phyloP scores from a whole-genome alignment of 106 monocot genomes.

The Dendrobium huoshanense region DNA sequence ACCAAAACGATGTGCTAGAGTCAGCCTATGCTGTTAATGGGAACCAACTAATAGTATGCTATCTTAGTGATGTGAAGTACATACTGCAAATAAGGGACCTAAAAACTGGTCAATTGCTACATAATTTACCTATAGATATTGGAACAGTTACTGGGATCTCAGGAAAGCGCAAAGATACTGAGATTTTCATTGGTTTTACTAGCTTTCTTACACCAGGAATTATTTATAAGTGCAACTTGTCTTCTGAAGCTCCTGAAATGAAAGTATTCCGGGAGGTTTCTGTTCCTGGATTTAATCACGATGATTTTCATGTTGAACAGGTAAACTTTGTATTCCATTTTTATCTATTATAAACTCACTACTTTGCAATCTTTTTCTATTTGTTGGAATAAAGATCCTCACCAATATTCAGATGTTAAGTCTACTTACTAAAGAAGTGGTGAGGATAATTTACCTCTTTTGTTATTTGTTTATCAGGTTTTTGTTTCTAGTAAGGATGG shows the following conservation, averaged over 20 bases:
- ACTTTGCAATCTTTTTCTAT: not conserved
- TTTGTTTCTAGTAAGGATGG: slow-evolving; percentile 82
- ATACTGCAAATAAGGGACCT: slow-evolving; percentile 71
- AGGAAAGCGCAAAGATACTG: slow-evolving; percentile 54
- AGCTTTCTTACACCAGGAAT: slow-evolving; percentile 87
- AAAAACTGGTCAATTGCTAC: slow-evolving; percentile 59
- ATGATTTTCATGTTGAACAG: slow-evolving; percentile 74
- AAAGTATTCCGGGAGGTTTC: slow-evolving; percentile 72
- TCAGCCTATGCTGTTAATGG: slow-evolving; percentile 66
- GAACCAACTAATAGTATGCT: slow-evolving; percentile 63
- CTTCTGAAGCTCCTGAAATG: slow-evolving; percentile 55
- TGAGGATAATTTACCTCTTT: not conserved
- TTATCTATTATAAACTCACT: not conserved
- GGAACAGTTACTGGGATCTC: slow-evolving; percentile 66
- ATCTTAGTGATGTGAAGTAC: slow-evolving; percentile 84
- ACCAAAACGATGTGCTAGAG: slow-evolving; percentile 70
- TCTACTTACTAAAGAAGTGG: not conserved
- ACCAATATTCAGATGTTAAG: not conserved
- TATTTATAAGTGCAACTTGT: slow-evolving; percentile 73
- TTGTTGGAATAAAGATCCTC: not conserved
- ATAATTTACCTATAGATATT: slow-evolving; percentile 77
- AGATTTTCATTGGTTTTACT: slow-evolving; percentile 78
- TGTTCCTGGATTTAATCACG: slow-evolving; percentile 74
- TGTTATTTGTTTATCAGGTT: slow-evolving; percentile 36
- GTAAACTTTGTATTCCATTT: slow-evolving; percentile 16